phyloP scores from a whole-genome alignment of 2,329 filamentous ascomycete species.

The Botryotinia convoluta region DNA sequence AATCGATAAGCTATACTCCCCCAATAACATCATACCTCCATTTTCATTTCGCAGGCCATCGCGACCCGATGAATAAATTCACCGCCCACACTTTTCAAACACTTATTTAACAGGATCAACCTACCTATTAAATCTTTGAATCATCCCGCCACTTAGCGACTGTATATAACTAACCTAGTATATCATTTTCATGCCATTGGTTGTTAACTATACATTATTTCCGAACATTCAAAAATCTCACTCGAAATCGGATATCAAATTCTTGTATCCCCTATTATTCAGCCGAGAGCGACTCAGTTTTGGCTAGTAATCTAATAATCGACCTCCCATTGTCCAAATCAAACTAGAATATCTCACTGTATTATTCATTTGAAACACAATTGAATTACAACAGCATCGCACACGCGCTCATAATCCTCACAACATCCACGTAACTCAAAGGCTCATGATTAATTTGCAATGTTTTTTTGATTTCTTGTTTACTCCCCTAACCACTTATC shows the following conservation, averaged over 20 bases:
- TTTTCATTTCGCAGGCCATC: no score
- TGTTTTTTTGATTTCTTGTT: slow-evolving; percentile 20
- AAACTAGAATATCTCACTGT: not conserved
- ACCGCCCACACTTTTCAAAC: no score
- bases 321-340: not conserved
- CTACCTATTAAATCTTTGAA: not conserved
- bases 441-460: slow-evolving; percentile 13
- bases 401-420: not conserved
- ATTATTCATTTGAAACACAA: not conserved
- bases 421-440: not conserved
- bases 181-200: not conserved
- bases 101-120: no score
- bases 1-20: not conserved
- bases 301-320: not conserved
- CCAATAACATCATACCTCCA: no score
- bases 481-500: slow-evolving; percentile 9
- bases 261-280: not conserved
- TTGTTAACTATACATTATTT: not conserved
- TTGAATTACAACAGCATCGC: not conserved
- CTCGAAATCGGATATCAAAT: not conserved
- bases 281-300: not conserved
- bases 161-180: not conserved
- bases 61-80: no score
- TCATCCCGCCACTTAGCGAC: not conserved
- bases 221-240: not conserved